These are phyloP conservation scores for Alisma plantagoaquatica DNA, from an alignment of 106 monocot genomes.

Conservation along the genomic window DNA sequence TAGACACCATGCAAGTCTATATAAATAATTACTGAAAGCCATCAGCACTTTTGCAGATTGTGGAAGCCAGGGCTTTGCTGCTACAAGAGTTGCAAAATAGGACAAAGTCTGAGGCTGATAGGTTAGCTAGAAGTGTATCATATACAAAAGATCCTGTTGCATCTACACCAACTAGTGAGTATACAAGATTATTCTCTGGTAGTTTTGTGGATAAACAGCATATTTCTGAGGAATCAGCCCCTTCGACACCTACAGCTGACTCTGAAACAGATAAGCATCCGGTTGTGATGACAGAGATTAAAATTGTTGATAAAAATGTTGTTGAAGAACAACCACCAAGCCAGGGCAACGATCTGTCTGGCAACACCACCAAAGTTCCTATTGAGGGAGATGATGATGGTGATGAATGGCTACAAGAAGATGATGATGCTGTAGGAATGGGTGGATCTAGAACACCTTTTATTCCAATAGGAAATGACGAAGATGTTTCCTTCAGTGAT, in stretches of 20 bases:
- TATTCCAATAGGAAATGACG: conserved; percentile 12
- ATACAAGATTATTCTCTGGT: not conserved
- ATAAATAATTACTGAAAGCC: no score
- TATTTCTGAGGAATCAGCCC: conserved; percentile 2
- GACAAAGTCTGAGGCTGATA: conserved; percentile 8
- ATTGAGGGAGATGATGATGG: conserved; percentile 16
- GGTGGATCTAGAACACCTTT: not conserved
- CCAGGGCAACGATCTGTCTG: not conserved
- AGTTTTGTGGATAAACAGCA: not conserved
- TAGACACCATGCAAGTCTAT: no score
- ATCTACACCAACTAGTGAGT: not conserved
- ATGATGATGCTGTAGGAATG: conserved; percentile 13
- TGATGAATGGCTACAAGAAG: conserved; percentile 23
- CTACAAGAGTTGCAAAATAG: conserved; percentile 21
- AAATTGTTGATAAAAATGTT: conserved; percentile 21
- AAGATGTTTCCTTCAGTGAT: conserved; percentile 32
- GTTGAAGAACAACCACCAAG: conserved; percentile 12
- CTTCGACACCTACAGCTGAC: not conserved
- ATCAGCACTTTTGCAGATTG: conserved; percentile 16
- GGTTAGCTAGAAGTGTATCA: conserved; percentile 3
- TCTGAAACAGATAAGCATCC: conserved; percentile 21
- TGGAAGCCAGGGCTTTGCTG: conserved; percentile 23
- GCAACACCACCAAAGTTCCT: not conserved
- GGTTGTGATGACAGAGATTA: conserved; percentile 13
- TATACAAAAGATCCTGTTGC: conserved; percentile 7